Base-by-base conservation (phyloP, 495 filamentous ascomycete genomes). In the Penicillium cinerascens region DNA sequence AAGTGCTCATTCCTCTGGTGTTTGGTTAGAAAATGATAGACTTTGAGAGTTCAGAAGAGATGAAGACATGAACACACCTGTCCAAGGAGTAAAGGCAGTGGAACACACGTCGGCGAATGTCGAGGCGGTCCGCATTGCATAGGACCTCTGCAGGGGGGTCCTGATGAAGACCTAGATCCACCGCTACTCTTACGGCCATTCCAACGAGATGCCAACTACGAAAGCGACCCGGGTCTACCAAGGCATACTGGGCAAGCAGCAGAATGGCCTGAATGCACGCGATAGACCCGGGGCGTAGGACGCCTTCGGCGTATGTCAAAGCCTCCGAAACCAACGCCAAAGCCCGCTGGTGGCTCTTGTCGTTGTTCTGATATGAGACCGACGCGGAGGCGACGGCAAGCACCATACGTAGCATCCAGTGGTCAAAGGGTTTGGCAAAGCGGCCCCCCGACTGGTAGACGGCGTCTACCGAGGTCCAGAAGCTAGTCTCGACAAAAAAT, bases 191-290 rank as follows among this genome's bases (percentile, higher is more conserved):
- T 37, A 86, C 87, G 15, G 91, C 89, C 62, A 92, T 88, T 22
- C 91, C 92, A 46, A 95, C 86, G 45, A 96, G 66, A 51, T 90
- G 89, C 90, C 92, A 96, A 60, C 84, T 87, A 50, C 93, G 88
- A 63, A 96, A 95, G 63, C 91, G 91, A 35, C 80, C 78, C 13
- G 92, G 91, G 61, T 96, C 91, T 26, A 95, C 75, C 69, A 92
- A 86, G 5, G 91, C 84, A 68, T 96, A 97, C 52, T 91, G 80
- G 0, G 90, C 90, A 37, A 97, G 82, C 7, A 96, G 78, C 21
- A 95, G 63, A 33, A 96, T 79, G 1, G 90, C 87, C 67, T 96
- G 91, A 15, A 96, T 88, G 39, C 91, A 88, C 5, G 78, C 78
- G 5, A 88, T 79, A 52, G 89, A 89, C 4, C 91, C 92, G 0